Percentiles rank a stretch among this genome's conserved stretches.
Conservation (phyloP, 768 basidiomycete species). For the Serendipita vermifera region DNA sequence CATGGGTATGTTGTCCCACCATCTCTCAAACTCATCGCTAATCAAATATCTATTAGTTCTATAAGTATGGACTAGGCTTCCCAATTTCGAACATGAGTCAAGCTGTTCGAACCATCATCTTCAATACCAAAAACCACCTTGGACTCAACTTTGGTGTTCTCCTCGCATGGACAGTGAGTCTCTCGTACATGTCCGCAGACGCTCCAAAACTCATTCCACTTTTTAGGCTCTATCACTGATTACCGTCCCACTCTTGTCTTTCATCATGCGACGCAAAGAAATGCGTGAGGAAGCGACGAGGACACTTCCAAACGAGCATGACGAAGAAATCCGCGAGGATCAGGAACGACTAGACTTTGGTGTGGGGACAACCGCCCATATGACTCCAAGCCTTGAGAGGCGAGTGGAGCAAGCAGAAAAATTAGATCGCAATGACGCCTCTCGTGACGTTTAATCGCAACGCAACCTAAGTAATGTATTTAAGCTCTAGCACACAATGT, state of each 20-base stretch:
- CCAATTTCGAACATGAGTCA: slow-evolving; percentile 62
- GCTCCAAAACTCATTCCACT: no score
- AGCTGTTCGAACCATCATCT: slow-evolving; percentile 49
- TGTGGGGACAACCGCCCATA: not conserved
- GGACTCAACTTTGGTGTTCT: slow-evolving; percentile 26
- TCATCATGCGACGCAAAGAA: not conserved
- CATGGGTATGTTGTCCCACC: slow-evolving; percentile 10
- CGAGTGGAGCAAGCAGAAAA: not conserved
- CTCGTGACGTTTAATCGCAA: slow-evolving; percentile 2
- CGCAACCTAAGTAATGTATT: no score
- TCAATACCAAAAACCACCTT: slow-evolving; percentile 45
- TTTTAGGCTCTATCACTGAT: not conserved
- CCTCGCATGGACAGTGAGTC: slow-evolving; percentile 24
- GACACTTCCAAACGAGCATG: not conserved
- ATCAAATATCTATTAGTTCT: slow-evolving; percentile 18
- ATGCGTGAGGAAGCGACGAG: not conserved
- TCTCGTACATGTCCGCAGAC: no score
- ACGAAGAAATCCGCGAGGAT: not conserved
- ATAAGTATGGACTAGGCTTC: slow-evolving; percentile 48
- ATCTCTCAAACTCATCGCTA: not conserved
- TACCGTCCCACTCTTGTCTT: not conserved
- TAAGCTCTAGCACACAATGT: no score
- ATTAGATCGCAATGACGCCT: not conserved
- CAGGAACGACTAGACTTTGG: not conserved
- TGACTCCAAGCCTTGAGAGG: not conserved